phyloP scores from a whole-genome alignment of 129 eudicot genomes.

The Lonicera japonica region DNA sequence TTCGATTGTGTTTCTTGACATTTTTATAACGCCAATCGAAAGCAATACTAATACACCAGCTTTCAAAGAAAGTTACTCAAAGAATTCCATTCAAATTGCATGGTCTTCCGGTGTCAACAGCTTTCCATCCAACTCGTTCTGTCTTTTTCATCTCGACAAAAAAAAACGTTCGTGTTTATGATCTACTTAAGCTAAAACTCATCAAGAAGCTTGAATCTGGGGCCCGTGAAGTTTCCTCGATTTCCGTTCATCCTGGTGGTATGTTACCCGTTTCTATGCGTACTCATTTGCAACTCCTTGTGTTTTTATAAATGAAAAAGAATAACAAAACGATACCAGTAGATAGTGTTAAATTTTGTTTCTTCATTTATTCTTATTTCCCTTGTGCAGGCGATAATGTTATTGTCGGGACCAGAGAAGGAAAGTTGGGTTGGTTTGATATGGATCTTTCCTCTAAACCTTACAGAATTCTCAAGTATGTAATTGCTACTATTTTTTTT shows the following conservation, averaged over 20 bases:
- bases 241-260: constrained; percentile 91
- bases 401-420: constrained; percentile 89
- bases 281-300: not conserved
- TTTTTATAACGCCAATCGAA: constrained; percentile 58
- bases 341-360: not conserved
- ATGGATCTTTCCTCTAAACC: constrained; percentile 96
- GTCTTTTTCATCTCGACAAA: constrained; percentile 80
- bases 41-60: constrained; percentile 77
- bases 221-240: constrained; percentile 47
- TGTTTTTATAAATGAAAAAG: not conserved
- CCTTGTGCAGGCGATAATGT: constrained; percentile 70
- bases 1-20: constrained; percentile 51
- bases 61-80: constrained; percentile 72
- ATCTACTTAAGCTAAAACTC: constrained; percentile 46
- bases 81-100: constrained; percentile 81
- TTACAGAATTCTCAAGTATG: constrained; percentile 75
- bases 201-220: constrained; percentile 56
- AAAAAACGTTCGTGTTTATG: constrained; percentile 64
- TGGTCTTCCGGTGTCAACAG: constrained; percentile 74
- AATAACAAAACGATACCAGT: not conserved
- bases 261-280: constrained; percentile 1
- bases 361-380: not conserved
- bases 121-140: constrained; percentile 91
- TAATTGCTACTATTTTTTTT: not conserved
- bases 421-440: constrained; percentile 96